A percentile compares a stretch with the other conserved stretches of the same genome.
Conservation (phyloP, 2,329 filamentous ascomycete genomes). For the Nemania diffusa region DNA sequence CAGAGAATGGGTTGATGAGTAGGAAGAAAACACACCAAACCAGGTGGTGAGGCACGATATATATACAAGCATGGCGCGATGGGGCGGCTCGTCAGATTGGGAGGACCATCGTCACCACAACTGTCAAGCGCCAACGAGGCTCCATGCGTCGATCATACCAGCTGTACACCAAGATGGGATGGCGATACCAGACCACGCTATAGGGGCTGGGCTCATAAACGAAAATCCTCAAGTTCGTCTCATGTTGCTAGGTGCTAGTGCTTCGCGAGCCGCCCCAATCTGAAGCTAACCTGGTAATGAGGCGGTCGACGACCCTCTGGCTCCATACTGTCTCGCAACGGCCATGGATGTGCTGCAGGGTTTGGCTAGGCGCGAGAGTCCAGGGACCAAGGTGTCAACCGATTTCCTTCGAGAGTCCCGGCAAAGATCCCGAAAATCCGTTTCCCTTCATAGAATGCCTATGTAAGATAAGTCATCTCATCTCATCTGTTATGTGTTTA, state of each 20-base stretch:
- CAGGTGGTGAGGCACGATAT: constrained; percentile 35
- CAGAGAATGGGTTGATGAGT: constrained; percentile 43
- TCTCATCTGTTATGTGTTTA: not conserved
- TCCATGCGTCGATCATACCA: constrained; percentile 45
- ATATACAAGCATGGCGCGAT: constrained; percentile 33
- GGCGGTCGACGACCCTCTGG: not conserved
- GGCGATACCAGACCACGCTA: constrained; percentile 24
- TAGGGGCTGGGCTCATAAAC: constrained; percentile 17
- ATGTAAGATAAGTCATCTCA: not conserved
- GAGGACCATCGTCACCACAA: constrained; percentile 25
- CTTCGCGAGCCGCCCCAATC: constrained; percentile 15
- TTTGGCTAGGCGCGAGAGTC: constrained; percentile 12
- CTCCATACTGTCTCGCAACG: constrained; percentile 24
- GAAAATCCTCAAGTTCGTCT: constrained; percentile 35
- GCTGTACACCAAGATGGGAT: not conserved
- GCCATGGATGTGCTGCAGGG: constrained; percentile 34
- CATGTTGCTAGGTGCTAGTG: constrained; percentile 18
- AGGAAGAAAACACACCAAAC: constrained; percentile 32
- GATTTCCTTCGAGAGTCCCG: constrained; percentile 5
- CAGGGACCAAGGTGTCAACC: constrained; percentile 10
- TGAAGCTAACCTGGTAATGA: constrained; percentile 6
- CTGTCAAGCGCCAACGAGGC: constrained; percentile 37
- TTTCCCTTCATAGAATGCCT: constrained; percentile 24
- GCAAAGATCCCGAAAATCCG: constrained; percentile 26
- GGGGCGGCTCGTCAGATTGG: constrained; percentile 22